A percentile compares a stretch with the other conserved stretches of the same genome.
Evolutionary conservation across 1,284 basidiomycete genomes (phyloP).

Genomic region (Agaricales sp.): DNA sequence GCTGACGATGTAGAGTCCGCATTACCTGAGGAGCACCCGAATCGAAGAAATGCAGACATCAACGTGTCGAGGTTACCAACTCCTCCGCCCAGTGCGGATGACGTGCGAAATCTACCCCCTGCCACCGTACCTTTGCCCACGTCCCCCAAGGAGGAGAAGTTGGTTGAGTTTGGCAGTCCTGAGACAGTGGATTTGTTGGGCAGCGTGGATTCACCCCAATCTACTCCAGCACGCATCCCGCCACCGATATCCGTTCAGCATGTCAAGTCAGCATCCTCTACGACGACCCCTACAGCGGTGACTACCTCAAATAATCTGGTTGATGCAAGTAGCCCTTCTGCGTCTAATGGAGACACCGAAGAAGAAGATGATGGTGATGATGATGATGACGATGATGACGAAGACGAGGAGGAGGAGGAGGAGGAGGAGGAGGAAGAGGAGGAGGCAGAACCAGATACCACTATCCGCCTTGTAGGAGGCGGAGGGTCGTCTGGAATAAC

Average conservation of each 20-base stretch:
- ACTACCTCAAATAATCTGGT: background rate
- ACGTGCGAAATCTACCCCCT: background rate
- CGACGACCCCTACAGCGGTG: background rate
- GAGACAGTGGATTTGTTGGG: background rate
- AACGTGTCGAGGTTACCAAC: conserved; percentile 25
- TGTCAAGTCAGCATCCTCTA: background rate
- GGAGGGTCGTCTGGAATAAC: conserved; percentile 28
- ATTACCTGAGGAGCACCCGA: background rate
- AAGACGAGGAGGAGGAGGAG: conserved; percentile 12
- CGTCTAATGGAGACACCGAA: background rate
- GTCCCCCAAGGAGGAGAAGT: background rate
- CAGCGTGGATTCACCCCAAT: background rate
- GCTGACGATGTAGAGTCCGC: conserved; percentile 55
- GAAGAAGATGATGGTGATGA: conserved; percentile 13
- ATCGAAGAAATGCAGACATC: conserved; percentile 12
- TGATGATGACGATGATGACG: conserved; percentile 4
- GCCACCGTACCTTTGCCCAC: background rate
- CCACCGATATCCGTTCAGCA: background rate
- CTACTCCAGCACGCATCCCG: background rate
- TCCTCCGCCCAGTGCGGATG: conserved; percentile 4
- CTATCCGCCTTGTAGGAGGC: conserved; percentile 49
- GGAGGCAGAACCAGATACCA: conserved; percentile 23
- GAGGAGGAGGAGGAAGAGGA: conserved; percentile 15
- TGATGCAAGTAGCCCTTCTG: background rate
- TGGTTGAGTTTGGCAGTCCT: background rate